Evolutionary conservation across 257 asterid genomes (phyloP).

Genomic region (Solanum medicagineum): DNA sequence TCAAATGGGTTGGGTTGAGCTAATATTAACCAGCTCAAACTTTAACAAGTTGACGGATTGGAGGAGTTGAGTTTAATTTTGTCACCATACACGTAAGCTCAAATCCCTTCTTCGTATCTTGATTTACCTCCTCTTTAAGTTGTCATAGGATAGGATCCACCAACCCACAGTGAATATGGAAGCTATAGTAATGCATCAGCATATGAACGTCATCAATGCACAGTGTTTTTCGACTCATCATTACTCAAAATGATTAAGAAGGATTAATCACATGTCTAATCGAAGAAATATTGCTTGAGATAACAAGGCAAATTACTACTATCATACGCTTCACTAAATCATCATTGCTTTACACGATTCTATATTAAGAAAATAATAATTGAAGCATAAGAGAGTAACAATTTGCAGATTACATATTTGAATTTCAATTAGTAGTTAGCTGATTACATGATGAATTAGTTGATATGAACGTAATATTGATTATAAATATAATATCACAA

Average conservation of each 20-base stretch:
- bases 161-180: too few species aligned
- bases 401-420: neutral
- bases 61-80: too few species aligned
- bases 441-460: neutral
- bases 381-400: neutral
- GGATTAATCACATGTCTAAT: neutral
- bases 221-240: too few species aligned
- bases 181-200: too few species aligned
- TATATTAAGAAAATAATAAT: neutral
- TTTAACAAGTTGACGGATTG: too few species aligned
- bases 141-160: too few species aligned
- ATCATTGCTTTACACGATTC: neutral
- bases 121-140: too few species aligned
- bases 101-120: too few species aligned
- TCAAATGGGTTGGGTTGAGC: too few species aligned
- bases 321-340: neutral
- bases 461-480: neutral
- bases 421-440: neutral
- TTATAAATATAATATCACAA: neutral
- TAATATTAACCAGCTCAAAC: too few species aligned
- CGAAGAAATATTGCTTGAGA: neutral
- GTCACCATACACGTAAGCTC: too few species aligned
- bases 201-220: too few species aligned
- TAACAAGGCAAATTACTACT: neutral
- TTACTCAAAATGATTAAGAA: neutral